phyloP scores from a whole-genome alignment of 441 rosid species.

The Adansonia grandidieri region DNA sequence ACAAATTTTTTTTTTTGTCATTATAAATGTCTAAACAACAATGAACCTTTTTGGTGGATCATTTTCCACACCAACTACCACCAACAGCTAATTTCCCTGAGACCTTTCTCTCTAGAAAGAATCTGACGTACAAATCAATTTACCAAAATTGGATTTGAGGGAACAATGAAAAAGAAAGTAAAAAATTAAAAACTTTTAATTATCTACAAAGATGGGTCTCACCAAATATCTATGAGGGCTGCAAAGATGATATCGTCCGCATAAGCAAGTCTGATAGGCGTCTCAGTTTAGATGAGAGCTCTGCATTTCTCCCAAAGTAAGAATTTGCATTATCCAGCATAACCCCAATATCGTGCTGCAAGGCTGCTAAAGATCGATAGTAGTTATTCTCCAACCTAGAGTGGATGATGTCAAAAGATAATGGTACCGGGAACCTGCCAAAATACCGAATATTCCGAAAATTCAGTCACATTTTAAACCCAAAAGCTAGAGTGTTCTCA shows the following conservation, averaged over 20 bases:
- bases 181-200: neutral
- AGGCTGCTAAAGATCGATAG: slow-evolving; percentile 76
- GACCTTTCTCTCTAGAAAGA: slow-evolving; percentile 8
- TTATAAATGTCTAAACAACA: slow-evolving; percentile 39
- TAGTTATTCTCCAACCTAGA: slow-evolving; percentile 82
- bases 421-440: slow-evolving; percentile 89
- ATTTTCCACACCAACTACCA: slow-evolving; percentile 36
- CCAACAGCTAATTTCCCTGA: slow-evolving; percentile 29
- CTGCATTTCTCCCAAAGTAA: slow-evolving; percentile 61
- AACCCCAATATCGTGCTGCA: slow-evolving; percentile 73
- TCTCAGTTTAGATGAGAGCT: slow-evolving; percentile 53
- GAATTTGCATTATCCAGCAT: slow-evolving; percentile 76
- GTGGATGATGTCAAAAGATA: slow-evolving; percentile 70
- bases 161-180: neutral
- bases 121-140: slow-evolving; percentile 14
- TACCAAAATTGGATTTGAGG: slow-evolving; percentile 33
- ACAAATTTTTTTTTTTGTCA: neutral
- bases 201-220: slow-evolving; percentile 38
- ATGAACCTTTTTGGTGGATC: slow-evolving; percentile 37
- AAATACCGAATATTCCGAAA: neutral
- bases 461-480: slow-evolving; percentile 1
- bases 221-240: slow-evolving; percentile 33
- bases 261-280: slow-evolving; percentile 66
- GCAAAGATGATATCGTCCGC: slow-evolving; percentile 52
- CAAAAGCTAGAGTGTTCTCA: neutral